Base-by-base conservation (phyloP, 129 eudicot species). In the Helichrysum umbraculigerum region DNA sequence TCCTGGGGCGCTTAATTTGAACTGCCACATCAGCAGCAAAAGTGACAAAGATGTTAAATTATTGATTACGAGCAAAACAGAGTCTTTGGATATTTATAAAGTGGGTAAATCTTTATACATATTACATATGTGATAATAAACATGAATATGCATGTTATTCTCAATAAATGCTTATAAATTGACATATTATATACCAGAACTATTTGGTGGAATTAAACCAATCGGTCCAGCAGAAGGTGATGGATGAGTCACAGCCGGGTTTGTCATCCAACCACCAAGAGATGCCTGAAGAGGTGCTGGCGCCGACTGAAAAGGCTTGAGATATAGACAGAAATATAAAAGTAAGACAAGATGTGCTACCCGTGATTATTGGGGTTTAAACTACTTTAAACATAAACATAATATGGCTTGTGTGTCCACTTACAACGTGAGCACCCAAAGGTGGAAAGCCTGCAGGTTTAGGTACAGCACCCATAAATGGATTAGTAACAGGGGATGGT, bases 261-360 rank as follows among this genome's bases (percentile, higher is more conserved):
- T 91, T 30, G 92, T 70, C 88, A 89, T 89, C 97, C 96, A 91
- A 16, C 91, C 96, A 52, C 90, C 84, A 66, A 85, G 84, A 72
- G 88, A 73, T 63, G 90, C 71, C 16, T 86, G 84, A 75, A 91
- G 70, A 76, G 96, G 83, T 69, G 85, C 87, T 66, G 86, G 97
- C 66, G 86, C 87, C 15, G 76, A 79, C 81, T 87, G 97, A 73
- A 87, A 91, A 72, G 90, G 92, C 96, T 91, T 72, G 10, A 86
- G 50, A 35, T 71, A 73, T 58, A 47, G 33, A 78, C 78, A 44
- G 62, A 60, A 25, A 59, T 44, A 17, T 5, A 65, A 25, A 65
- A 72, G 17, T 79, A 54, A 72, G 52, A 32, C 66, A 17, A 52
- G 59, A 52, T 30, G 16, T 15, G 56, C 78, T 61, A 81, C 58